These are phyloP conservation scores for Ophiostoma triangulosporum DNA, from an alignment of 2,329 filamentous ascomycete genomes.

Conservation along the genomic window DNA sequence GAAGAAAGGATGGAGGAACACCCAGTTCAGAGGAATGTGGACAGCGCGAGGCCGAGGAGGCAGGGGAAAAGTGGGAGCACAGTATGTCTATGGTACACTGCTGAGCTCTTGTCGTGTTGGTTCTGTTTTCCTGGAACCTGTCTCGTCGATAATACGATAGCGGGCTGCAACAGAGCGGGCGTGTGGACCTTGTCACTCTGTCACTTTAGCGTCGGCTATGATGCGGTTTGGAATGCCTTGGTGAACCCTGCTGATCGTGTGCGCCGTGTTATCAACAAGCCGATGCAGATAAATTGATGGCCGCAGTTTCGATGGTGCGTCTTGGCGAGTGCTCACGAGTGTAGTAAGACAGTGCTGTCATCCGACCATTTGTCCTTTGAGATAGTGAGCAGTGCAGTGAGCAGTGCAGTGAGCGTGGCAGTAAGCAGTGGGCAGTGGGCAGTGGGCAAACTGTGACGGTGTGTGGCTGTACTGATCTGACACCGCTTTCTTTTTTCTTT, in stretches of 20 bases:
- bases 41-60: neutral
- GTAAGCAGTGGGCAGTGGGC: too few species aligned
- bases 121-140: too few species aligned
- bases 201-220: neutral
- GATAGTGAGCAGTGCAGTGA: too few species aligned
- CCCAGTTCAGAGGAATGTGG: neutral
- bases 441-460: too few species aligned
- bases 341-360: neutral
- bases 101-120: neutral
- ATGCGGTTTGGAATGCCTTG: neutral
- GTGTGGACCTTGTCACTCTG: neutral
- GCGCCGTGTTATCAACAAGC: neutral
- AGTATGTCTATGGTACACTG: neutral
- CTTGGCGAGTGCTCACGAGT: conserved; percentile 1
- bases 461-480: neutral
- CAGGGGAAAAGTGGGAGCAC: neutral
- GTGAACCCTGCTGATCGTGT: neutral
- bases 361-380: conserved; percentile 6
- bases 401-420: too few species aligned
- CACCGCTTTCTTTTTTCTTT: neutral
- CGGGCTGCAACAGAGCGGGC: neutral
- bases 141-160: neutral
- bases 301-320: neutral
- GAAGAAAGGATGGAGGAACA: neutral
- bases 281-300: neutral